phyloP scores from a whole-genome alignment of 1,284 basidiomycete species.

The Cryptococcus neoformans region DNA sequence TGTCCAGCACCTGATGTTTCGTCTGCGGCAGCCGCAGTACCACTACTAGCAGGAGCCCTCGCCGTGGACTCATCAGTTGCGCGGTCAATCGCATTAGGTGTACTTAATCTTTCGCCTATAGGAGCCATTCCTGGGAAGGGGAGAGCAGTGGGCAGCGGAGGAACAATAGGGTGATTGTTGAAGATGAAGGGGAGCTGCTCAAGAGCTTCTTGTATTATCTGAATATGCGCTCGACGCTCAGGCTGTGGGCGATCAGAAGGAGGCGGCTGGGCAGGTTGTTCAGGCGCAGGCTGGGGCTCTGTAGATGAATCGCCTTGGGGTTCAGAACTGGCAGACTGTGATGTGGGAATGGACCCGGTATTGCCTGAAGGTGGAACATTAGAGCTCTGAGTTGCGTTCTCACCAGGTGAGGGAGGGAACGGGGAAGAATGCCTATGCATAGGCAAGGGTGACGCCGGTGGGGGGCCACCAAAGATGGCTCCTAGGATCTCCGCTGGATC shows the following conservation, averaged over 20 bases:
- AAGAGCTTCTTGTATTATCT: slow-evolving; percentile 5
- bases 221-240: slow-evolving; percentile 12
- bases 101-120: not conserved
- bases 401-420: not conserved
- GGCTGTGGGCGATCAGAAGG: slow-evolving; percentile 3
- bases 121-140: not conserved
- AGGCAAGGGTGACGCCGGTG: slow-evolving; percentile 22
- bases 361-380: no score
- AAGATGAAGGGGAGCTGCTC: not conserved
- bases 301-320: not conserved
- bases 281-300: not conserved
- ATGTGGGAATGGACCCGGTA: not conserved
- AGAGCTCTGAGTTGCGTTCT: no score
- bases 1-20: not conserved
- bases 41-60: not conserved
- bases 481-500: no score
- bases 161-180: not conserved
- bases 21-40: not conserved
- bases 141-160: not conserved
- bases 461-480: slow-evolving; percentile 12
- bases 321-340: not conserved
- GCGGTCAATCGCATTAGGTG: not conserved
- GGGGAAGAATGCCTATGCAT: slow-evolving; percentile 11
- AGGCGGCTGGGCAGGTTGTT: no score
- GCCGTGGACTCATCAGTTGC: not conserved